Percentiles rank a stretch among this genome's conserved stretches.
These are phyloP conservation scores for Amanita jacksonii DNA, from an alignment of 768 basidiomycete genomes.

Conservation along the genomic window DNA sequence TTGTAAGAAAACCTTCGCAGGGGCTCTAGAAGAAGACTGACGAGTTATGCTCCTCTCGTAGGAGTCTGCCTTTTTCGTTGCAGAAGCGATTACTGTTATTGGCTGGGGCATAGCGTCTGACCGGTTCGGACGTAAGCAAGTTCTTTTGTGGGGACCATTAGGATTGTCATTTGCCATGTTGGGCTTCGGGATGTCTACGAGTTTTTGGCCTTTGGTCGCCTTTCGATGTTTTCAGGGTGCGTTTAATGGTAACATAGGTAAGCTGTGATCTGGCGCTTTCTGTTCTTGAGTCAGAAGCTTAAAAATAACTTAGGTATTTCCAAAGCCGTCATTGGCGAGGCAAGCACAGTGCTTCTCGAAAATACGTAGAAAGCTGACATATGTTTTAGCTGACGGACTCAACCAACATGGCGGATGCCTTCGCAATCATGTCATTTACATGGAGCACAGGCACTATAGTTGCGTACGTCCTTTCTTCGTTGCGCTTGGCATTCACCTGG, in stretches of 20 bases:
- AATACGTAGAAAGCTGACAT: conserved; percentile 23
- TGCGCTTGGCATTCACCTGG: no score
- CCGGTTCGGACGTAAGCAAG: conserved; percentile 31
- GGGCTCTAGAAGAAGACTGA: no score
- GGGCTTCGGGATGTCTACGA: conserved; percentile 31
- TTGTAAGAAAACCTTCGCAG: conserved; percentile 26
- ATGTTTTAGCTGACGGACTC: conserved; percentile 25
- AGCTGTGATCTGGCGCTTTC: no score
- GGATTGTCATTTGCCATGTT: conserved; percentile 31
- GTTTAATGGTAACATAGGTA: neutral
- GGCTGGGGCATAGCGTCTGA: conserved; percentile 37
- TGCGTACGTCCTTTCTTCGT: no score
- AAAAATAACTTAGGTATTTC: conserved; percentile 19
- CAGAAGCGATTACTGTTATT: conserved; percentile 34
- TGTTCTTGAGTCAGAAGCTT: conserved; percentile 21
- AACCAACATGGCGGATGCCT: conserved; percentile 32
- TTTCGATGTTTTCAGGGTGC: no score
- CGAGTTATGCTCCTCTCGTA: conserved; percentile 11
- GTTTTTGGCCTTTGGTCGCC: conserved; percentile 26
- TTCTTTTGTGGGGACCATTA: conserved; percentile 32
- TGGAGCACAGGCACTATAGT: conserved; percentile 25
- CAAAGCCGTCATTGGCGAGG: neutral
- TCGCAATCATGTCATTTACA: conserved; percentile 23
- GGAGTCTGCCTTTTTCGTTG: conserved; percentile 37
- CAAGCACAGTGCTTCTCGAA: neutral